Base-by-base conservation (phyloP, 1,139 yeast genomes). In the Lodderomyces orthopsilosis region DNA sequence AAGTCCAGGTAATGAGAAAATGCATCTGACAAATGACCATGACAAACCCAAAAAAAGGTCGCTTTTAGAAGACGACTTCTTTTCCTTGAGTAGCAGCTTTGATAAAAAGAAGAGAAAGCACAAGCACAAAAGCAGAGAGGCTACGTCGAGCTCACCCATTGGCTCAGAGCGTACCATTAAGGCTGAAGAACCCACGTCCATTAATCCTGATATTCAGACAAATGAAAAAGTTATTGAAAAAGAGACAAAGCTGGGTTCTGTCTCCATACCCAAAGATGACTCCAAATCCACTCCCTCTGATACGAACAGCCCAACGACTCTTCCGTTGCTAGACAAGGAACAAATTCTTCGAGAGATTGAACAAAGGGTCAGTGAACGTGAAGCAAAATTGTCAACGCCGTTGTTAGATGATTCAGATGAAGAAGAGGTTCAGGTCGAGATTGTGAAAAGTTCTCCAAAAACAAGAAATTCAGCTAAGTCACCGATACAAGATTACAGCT, bases 21-120 rank as follows among this genome's bases (percentile, higher is more conserved):
- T 18, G 24, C 12, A n/a, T n/a, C 6, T 2, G 12, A 21, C 30
- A 35, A 13, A 21, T 35, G 19, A 35, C 7, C 26, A 35, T 14
- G 26, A 4, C 3, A n/a, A 33, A 15, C 17, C 42, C 34, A 41
- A 37, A 36, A 44, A 46, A 39, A 46, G 35, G 41, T 30, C 34
- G 10, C 34, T 42, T 30, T 46, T 54, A 19, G 57, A 51, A 46
- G 70, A 66, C 47, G 71, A 65, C 40, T 66, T 66, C 47, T 66
- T 66, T 44, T 63, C 64, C 10, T 46, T 65, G 10, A 52, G 59
- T 17, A 27, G 37, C 12, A 47, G 49, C 18, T 44, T 49, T 6
- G 55, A 50, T 41, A 57, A 55, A 47, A 63, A 59, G 47, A 57
- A 59, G 47, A 52, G 48, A 41, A 46, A 45, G 21, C 51, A 50